Base-by-base conservation (phyloP, 2,329 filamentous ascomycete genomes). In the Penicillium occitanis region DNA sequence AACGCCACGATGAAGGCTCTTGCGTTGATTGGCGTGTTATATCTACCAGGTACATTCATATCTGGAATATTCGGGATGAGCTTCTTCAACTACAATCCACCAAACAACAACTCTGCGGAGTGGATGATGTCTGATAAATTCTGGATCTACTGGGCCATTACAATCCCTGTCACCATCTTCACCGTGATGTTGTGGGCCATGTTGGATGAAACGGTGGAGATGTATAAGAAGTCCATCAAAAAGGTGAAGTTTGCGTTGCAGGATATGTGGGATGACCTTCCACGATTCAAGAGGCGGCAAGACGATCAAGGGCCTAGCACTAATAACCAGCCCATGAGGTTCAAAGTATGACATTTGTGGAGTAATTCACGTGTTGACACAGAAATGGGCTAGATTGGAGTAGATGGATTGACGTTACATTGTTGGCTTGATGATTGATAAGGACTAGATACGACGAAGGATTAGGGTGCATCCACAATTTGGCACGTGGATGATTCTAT, bases 141-240 rank as follows among this genome's bases (percentile, higher is more conserved):
- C 11, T 66, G 65, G 65, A 58, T 66, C 33, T 66, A 66, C 35
- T 66, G 65, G 65, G 61, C 19, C 28, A 58, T 66, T 30, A 66
- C 65, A 11, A 66, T 66, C 14, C 65, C 65, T 7, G 51, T 66
- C 35, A 66, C 65, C 5, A 44, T 63, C 11, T 53, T 66, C 10
- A 66, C 65, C 0, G 55, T 66, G 19, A 10, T 63, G 7, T 11
- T 58, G 28, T 66, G 61, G 65, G 25, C 30, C 19, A 30, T 59
- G 30, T 28, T 62, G 48, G 61, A 58, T 58, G 51, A 66, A 44
- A 64, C 62, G 37, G 53, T 48, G n/a, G 51, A 58, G 14, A 58
- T 64, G 62, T 64, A 64, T 40, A 50, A 58, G 40, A 48, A 22
- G 8, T 33, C 57, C 19, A 46, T 64, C 10, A 5, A 30, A 3